phyloP scores from a whole-genome alignment of 495 filamentous ascomycete species.

The Penicillium paradoxum region DNA sequence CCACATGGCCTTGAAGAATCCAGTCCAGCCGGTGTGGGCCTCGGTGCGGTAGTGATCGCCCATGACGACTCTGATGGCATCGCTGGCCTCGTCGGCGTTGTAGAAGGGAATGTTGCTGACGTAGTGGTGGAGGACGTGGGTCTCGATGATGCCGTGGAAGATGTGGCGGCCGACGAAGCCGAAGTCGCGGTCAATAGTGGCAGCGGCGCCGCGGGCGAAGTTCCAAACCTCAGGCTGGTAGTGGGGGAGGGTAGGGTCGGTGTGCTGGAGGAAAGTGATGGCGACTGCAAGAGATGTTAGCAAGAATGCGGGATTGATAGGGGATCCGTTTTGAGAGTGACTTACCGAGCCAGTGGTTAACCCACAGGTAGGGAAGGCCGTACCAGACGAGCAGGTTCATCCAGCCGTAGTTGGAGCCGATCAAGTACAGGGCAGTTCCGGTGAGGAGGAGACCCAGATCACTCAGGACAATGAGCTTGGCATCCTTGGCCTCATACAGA shows the following conservation, averaged over 20 bases:
- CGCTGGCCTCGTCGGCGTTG: constrained; percentile 56
- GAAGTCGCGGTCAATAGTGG: constrained; percentile 58
- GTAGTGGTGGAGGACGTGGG: constrained; percentile 58
- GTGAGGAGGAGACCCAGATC: constrained; percentile 71
- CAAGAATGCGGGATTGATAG: neutral
- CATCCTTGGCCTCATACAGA: constrained; percentile 86
- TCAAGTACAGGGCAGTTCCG: constrained; percentile 50
- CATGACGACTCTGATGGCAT: constrained; percentile 55
- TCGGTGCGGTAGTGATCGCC: constrained; percentile 53
- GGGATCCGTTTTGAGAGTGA: neutral
- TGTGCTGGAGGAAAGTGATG: constrained; percentile 60
- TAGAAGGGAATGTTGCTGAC: constrained; percentile 60
- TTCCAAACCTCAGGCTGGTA: constrained; percentile 53
- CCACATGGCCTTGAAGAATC: constrained; percentile 54
- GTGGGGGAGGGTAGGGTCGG: constrained; percentile 55
- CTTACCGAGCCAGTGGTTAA: constrained; percentile 85
- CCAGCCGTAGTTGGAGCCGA: constrained; percentile 73
- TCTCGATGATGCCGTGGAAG: constrained; percentile 59
- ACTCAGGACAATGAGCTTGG: constrained; percentile 73
- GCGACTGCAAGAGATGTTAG: constrained; percentile 40
- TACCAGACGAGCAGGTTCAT: constrained; percentile 90
- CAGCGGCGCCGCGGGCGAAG: constrained; percentile 53
- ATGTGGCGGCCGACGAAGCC: constrained; percentile 55
- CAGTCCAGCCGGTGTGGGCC: constrained; percentile 45
- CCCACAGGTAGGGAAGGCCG: constrained; percentile 90